Conservation (phyloP, 306 rosid genomes). For the Cucumis sativus region DNA sequence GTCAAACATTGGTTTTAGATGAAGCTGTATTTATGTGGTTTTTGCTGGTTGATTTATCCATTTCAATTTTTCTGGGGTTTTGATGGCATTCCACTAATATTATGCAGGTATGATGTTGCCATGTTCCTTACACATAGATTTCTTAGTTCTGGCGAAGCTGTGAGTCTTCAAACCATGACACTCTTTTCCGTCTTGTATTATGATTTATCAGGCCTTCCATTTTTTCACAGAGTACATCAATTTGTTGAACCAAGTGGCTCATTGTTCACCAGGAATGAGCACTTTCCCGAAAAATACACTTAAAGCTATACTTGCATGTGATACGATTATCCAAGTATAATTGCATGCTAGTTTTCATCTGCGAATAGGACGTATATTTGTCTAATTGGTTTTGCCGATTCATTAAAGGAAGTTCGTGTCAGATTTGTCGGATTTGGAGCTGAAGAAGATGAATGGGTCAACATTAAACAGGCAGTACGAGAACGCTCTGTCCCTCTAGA, state of each 20-base stretch:
- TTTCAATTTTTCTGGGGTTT: not conserved
- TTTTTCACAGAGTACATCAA: not conserved
- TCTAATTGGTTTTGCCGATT: conserved; percentile 31
- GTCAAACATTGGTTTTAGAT: not conserved
- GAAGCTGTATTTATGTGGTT: not conserved
- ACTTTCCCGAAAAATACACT: not conserved
- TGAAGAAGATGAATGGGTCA: conserved; percentile 88
- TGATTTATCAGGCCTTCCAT: not conserved
- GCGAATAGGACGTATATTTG: not conserved
- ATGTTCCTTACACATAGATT: conserved; percentile 56
- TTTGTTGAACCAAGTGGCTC: not conserved
- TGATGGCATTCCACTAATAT: conserved; percentile 11
- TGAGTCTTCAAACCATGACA: conserved; percentile 29
- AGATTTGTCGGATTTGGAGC: conserved; percentile 92
- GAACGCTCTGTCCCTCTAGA: conserved; percentile 81
- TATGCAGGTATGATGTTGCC: conserved; percentile 86
- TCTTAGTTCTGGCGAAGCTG: conserved; percentile 64
- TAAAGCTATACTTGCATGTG: not conserved
- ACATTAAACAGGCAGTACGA: conserved; percentile 49
- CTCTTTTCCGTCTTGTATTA: not conserved
- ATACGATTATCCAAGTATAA: not conserved
- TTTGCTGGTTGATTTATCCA: not conserved
- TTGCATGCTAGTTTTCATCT: not conserved
- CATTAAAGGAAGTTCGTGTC: conserved; percentile 89
- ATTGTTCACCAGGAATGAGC: not conserved